phyloP scores from a whole-genome alignment of 441 rosid species.

The Lepidium campestre region DNA sequence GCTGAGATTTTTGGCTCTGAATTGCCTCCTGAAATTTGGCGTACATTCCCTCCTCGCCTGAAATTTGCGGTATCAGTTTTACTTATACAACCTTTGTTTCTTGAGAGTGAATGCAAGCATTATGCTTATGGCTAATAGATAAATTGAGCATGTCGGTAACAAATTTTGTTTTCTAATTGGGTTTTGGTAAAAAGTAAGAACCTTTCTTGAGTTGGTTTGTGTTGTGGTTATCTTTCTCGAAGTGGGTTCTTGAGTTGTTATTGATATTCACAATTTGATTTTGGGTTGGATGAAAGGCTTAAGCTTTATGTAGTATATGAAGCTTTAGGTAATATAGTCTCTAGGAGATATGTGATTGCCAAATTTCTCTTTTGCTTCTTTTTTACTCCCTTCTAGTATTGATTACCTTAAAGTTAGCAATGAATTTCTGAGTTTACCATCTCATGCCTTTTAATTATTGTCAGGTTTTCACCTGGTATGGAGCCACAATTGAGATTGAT shows the following conservation, averaged over 20 bases:
- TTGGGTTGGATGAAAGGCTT: not conserved
- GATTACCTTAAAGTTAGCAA: not conserved
- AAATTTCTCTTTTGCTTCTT: not conserved
- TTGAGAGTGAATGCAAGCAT: not conserved
- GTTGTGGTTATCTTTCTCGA: not conserved
- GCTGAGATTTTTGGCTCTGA: slow-evolving; percentile 93
- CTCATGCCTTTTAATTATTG: slow-evolving; percentile 2
- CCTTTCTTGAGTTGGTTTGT: not conserved
- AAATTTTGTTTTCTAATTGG: not conserved
- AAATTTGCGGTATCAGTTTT: slow-evolving; percentile 62
- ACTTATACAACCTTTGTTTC: not conserved
- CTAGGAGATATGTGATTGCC: not conserved
- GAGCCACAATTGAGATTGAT: slow-evolving; percentile 89
- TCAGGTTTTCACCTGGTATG: slow-evolving; percentile 90
- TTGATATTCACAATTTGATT: not conserved
- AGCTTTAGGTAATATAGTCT: not conserved
- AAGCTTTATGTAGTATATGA: not conserved
- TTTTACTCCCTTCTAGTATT: not conserved
- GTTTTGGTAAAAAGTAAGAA: not conserved
- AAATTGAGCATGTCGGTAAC: not conserved
- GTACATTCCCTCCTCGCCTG: slow-evolving; percentile 77
- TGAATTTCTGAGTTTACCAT: not conserved
- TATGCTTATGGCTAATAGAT: not conserved
- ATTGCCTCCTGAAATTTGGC: slow-evolving; percentile 84
- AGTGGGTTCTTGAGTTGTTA: not conserved